Base-by-base conservation (phyloP, 2,329 filamentous ascomycete genomes). In the Colletotrichum phormii region DNA sequence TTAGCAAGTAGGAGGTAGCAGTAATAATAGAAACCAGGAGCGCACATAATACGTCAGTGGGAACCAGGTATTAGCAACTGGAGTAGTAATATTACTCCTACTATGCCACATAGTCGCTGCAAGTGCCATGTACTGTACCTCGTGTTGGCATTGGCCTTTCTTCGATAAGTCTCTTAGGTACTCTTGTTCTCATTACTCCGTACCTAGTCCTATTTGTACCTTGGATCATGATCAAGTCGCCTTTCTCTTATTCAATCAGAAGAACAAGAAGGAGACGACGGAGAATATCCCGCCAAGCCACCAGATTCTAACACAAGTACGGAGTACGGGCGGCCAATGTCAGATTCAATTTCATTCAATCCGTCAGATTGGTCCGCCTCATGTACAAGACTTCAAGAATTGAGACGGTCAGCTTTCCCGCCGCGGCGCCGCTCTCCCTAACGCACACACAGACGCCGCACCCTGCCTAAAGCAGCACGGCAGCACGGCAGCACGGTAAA, bases 1-100 rank as follows among this genome's bases (percentile, higher is more conserved):
- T 18, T 42, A 13, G 37, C 37, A 18, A 42, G 37, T 42, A 42
- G 37, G 13, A 6, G 6, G 29, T 54, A 22, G 24, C 63, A 42
- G 69, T 72, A 72, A 72, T 72, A 72, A 72, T 72, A 72, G 64
- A 68, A 63, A 63, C 29, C 37, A 68, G 53, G 69, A 68, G 69
- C 51, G 53, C 51, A 67, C 26, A 49, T 18, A 54, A 67, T 67
- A 72, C 69, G 59, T 68, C 69, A 72, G 69, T 72, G 37, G 37
- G 37, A 55, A 31, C 13, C 15, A 58, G 15, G 31, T 53, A 42
- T 15, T 59, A 54, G 53, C 33, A 61, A 42, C 55, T 35, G 18
- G 9, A 61, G 42, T 67, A 24, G 63, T 65, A 29, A 65, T 65
- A 65, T 57, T 55, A 57, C 51, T 22, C 24, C 35, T n/a, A 15